Base-by-base conservation (phyloP, 768 basidiomycete genomes). In the Collybia sordida region DNA sequence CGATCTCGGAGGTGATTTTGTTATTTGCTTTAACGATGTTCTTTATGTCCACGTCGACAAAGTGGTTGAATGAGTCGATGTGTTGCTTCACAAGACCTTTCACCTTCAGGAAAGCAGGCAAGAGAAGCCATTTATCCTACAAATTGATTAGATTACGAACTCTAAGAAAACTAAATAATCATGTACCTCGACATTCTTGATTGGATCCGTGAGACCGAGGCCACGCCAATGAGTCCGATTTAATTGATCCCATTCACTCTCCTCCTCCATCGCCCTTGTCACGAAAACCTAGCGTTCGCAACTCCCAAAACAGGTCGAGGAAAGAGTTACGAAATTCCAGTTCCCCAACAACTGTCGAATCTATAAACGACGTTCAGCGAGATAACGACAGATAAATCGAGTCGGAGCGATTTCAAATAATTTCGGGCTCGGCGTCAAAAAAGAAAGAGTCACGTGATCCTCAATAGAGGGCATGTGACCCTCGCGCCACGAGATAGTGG, bases 1-100 rank as follows among this genome's bases (percentile, higher is more conserved):
- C 94, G 54, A 98, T 91, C 59, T 99, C 97, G 15, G 94, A 97
- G 3, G 91, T 94, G 62, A 96, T 86, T 65, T 93, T 92, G 72
- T 85, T 87, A 65, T 96, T 95, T 5, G 93, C 93, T 57, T 85
- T 89, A 51, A 98, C 85, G 60, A 99, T 97, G 59, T 94, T 96
- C 68, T 94, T 95, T 64, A 99, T 90, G 64, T 98, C 97, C 37
- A 90, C 86, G 59, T 98, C 91, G 63, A 98, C 93, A 63, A 99
- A 98, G 69, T 96, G 95, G 73, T 98, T 98, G 83, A 93, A 98
- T 6, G 93, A 97, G 68, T 98, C 97, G 58, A 98, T 90, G 64
- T 99, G 97, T 64, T 98, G 97, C 73, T 98, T 98, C 53, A 99
- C 97, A 12, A 99, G 85, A 51, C 97, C 97, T 62, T 99, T 99